phyloP scores from a whole-genome alignment of 116 monocot species.

The Cymodocea nodosa region DNA sequence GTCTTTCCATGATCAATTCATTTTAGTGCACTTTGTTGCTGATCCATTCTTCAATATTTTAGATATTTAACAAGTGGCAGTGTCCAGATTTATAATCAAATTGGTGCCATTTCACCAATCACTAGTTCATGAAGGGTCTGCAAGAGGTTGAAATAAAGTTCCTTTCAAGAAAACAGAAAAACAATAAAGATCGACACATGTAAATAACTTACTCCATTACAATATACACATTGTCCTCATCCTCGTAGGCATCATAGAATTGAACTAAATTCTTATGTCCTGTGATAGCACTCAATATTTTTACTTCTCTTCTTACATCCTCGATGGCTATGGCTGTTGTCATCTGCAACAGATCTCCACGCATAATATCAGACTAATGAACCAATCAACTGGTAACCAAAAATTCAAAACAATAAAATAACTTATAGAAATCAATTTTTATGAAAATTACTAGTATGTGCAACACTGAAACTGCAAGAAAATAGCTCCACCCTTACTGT shows the following conservation, averaged over 20 bases:
- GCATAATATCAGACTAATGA: background rate
- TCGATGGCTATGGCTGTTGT: conserved; percentile 65
- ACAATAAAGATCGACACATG: too few species aligned
- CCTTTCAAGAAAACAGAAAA: too few species aligned
- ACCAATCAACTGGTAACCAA: background rate
- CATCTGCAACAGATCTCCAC: conserved; percentile 30
- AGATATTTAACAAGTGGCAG: too few species aligned
- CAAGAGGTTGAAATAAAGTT: too few species aligned
- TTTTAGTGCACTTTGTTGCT: too few species aligned
- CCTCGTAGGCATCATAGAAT: conserved; percentile 64
- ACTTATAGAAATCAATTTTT: background rate
- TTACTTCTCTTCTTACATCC: conserved; percentile 73
- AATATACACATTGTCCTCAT: conserved; percentile 70
- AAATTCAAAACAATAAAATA: background rate
- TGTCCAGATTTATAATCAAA: too few species aligned
- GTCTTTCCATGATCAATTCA: too few species aligned
- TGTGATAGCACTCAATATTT: conserved; percentile 53
- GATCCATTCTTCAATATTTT: too few species aligned
- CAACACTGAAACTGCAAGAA: too few species aligned
- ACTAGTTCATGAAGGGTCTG: too few species aligned
- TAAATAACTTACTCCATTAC: conserved; percentile 61
- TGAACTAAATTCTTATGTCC: conserved; percentile 56
- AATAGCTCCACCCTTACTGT: too few species aligned
- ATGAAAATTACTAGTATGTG: background rate
- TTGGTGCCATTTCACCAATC: too few species aligned